Evolutionary conservation across 495 filamentous ascomycete genomes (phyloP).

Genomic region (Aspergillus sparsus): DNA sequence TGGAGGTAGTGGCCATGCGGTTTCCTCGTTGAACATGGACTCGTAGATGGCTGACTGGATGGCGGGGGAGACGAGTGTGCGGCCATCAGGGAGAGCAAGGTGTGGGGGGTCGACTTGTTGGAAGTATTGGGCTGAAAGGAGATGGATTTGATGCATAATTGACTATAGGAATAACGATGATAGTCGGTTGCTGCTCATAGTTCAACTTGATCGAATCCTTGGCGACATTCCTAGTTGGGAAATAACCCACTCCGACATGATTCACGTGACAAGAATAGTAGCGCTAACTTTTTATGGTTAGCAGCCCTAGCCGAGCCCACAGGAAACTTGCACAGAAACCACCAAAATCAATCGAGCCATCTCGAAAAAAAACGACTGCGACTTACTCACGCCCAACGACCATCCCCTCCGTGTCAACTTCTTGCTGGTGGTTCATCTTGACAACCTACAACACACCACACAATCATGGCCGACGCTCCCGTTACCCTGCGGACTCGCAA

Average conservation of each 20-base stretch:
- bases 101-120: conserved; percentile 61
- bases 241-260: neutral
- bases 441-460: conserved; percentile 40
- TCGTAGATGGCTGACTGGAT: conserved; percentile 65
- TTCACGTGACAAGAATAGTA: conserved; percentile 1
- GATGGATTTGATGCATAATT: conserved; percentile 21
- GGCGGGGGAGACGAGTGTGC: conserved; percentile 50
- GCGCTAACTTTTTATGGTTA: conserved; percentile 30
- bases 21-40: conserved; percentile 60
- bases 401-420: conserved; percentile 25
- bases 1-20: conserved; percentile 57
- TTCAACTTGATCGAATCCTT: neutral
- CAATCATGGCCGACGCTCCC: conserved; percentile 86
- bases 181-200: neutral
- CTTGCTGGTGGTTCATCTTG: conserved; percentile 26
- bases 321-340: conserved; percentile 32
- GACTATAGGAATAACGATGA: neutral
- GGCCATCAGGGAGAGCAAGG: conserved; percentile 56
- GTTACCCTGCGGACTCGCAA: conserved; percentile 99
- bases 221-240: neutral
- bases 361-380: conserved; percentile 35
- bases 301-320: conserved; percentile 49
- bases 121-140: conserved; percentile 59
- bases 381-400: conserved; percentile 15
- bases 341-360: conserved; percentile 38